A percentile compares a stretch with the other conserved stretches of the same genome.
Evolutionary conservation across 2,329 filamentous ascomycete species (phyloP).

Genomic region (Cladophialophora psammophila): DNA sequence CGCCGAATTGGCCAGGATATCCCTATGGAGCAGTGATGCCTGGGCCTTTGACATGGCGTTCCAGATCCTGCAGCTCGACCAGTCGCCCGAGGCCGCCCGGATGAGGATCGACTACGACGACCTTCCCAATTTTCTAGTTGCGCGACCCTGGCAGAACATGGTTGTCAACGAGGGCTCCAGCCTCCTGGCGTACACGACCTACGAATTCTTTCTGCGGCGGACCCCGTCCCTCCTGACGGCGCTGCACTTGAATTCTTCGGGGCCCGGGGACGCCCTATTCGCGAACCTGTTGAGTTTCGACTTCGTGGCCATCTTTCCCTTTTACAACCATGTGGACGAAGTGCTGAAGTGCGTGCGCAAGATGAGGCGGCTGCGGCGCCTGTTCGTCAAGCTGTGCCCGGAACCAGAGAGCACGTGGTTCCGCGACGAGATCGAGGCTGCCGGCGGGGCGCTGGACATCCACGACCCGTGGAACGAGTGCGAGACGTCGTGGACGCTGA

Average conservation of each 20-base stretch:
- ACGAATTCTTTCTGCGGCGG: conserved; percentile 72
- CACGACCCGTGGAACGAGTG: conserved; percentile 63
- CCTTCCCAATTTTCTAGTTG: conserved; percentile 57
- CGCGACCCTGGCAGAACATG: conserved; percentile 70
- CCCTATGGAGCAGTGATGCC: conserved; percentile 63
- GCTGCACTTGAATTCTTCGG: conserved; percentile 25
- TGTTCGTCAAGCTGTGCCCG: conserved; percentile 64
- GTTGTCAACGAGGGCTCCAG: conserved; percentile 79
- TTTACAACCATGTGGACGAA: conserved; percentile 64
- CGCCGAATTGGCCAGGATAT: conserved; percentile 65
- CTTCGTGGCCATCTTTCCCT: conserved; percentile 73
- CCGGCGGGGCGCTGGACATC: conserved; percentile 48
- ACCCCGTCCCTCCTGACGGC: conserved; percentile 62
- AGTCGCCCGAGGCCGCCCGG: conserved; percentile 28
- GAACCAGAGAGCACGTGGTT: conserved; percentile 46
- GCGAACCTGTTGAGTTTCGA: conserved; percentile 53
- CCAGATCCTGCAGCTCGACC: conserved; percentile 64
- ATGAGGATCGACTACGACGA: conserved; percentile 35
- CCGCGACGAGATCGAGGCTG: conserved; percentile 47
- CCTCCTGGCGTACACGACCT: conserved; percentile 72
- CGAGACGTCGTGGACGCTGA: conserved; percentile 58
- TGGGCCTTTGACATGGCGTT: conserved; percentile 71
- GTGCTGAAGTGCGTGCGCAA: conserved; percentile 54
- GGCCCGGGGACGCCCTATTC: conserved; percentile 50
- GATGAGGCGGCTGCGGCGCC: conserved; percentile 60